Conservation (phyloP, 2,329 filamentous ascomycete species). For the Penicillium occitanis region DNA sequence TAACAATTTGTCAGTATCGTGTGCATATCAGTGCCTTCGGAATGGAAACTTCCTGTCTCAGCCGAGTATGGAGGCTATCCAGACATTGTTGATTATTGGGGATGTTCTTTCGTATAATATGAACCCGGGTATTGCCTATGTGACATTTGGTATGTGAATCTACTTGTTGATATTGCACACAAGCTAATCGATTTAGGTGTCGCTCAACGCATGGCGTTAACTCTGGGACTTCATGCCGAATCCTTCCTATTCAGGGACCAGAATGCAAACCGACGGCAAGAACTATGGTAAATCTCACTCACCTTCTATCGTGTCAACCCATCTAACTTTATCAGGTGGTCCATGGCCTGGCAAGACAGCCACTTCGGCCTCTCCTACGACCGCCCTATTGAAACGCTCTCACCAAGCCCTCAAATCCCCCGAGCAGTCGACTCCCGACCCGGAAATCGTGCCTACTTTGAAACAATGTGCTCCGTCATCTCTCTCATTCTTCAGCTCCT, state of each 20-base stretch:
- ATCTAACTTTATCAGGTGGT: conserved; percentile 50
- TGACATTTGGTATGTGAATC: conserved; percentile 49
- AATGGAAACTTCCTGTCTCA: conserved; percentile 64
- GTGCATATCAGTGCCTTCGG: conserved; percentile 64
- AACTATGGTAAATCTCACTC: conserved; percentile 40
- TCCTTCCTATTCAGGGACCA: conserved; percentile 54
- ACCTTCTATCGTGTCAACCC: neutral
- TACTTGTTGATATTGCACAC: neutral
- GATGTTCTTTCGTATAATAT: conserved; percentile 63
- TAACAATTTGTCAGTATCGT: conserved; percentile 54
- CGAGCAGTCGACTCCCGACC: conserved; percentile 50
- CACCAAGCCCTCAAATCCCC: conserved; percentile 52
- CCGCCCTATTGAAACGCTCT: conserved; percentile 56
- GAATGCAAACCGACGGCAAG: conserved; percentile 47
- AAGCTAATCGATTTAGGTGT: conserved; percentile 42
- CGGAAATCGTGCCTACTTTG: conserved; percentile 56
- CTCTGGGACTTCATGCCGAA: conserved; percentile 59
- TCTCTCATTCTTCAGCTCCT: conserved; percentile 57
- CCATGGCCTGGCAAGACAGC: conserved; percentile 64
- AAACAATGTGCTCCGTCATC: conserved; percentile 60
- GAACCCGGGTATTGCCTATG: conserved; percentile 65
- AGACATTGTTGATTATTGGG: conserved; percentile 61
- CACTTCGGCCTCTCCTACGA: conserved; percentile 64
- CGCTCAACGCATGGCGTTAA: conserved; percentile 61
- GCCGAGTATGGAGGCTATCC: conserved; percentile 60